Evolutionary conservation across 1,284 basidiomycete genomes (phyloP).

Genomic region (Rhodotorula sp.): DNA sequence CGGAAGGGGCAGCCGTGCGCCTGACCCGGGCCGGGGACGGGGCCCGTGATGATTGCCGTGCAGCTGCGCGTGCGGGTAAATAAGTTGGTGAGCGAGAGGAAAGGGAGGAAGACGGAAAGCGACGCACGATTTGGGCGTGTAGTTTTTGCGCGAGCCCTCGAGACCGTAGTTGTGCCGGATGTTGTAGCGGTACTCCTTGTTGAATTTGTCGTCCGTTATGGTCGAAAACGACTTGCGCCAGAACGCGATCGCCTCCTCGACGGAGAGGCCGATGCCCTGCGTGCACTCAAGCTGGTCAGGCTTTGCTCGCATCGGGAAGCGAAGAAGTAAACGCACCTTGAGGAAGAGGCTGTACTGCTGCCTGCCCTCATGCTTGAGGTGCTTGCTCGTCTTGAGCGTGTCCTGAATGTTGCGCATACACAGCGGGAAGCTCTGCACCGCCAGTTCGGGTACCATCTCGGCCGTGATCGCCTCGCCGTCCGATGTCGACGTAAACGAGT

Average conservation of each 20-base stretch:
- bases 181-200: conserved; percentile 97
- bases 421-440: conserved; percentile 86
- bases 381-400: conserved; percentile 72
- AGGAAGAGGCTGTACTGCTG: conserved; percentile 93
- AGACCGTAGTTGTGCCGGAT: conserved; percentile 94
- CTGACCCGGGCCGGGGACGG: conserved; percentile 72
- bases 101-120: not conserved
- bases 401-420: conserved; percentile 94
- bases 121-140: conserved; percentile 81
- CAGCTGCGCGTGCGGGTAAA: conserved; percentile 63
- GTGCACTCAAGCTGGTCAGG: not conserved
- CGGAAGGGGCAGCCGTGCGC: conserved; percentile 94
- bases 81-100: not conserved
- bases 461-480: conserved; percentile 74
- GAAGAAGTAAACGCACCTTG: conserved; percentile 63
- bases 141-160: conserved; percentile 92
- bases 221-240: conserved; percentile 83
- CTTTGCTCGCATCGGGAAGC: not conserved
- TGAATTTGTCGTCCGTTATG: conserved; percentile 92
- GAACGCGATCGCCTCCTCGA: conserved; percentile 92
- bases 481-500: conserved; percentile 59
- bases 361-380: conserved; percentile 90
- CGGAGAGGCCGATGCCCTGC: conserved; percentile 85
- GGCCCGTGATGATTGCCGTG: conserved; percentile 78
- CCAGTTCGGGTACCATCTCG: conserved; percentile 89